phyloP scores from a whole-genome alignment of 2,329 filamentous ascomycete species.

The Trichoderma lentiforme region DNA sequence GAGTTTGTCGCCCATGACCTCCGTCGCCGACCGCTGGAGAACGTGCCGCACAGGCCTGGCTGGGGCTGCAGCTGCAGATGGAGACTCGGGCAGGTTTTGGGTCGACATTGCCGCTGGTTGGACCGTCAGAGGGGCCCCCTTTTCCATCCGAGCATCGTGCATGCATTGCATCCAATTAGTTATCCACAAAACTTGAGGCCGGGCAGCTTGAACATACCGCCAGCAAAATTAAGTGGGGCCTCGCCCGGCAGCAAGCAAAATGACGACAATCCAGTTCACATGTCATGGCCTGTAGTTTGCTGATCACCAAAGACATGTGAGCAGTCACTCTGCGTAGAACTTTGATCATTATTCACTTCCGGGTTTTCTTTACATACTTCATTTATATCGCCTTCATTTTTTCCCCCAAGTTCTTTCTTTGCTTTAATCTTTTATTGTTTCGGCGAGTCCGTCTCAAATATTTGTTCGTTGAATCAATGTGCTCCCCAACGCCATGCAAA shows the following conservation, averaged over 20 bases:
- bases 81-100: constrained; percentile 23
- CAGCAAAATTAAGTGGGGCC: background rate
- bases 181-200: background rate
- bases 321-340: background rate
- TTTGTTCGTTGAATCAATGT: background rate
- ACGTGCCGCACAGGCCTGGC: constrained; percentile 44
- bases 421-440: background rate
- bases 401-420: background rate
- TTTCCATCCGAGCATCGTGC: constrained; percentile 13
- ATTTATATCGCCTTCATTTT: background rate
- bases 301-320: background rate
- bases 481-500: constrained; percentile 13
- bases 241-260: constrained; percentile 36
- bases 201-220: background rate
- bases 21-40: constrained; percentile 54
- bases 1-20: constrained; percentile 44
- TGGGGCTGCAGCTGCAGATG: constrained; percentile 19
- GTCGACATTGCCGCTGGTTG: constrained; percentile 20
- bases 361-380: no score
- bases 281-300: background rate
- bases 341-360: background rate
- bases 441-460: background rate
- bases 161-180: constrained; percentile 6
- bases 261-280: background rate
- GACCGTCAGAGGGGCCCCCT: constrained; percentile 11